Evolutionary conservation across 441 rosid genomes (phyloP), one percentile per base, ranked within the genome.

Genomic region (Populus hybrid): DNA sequence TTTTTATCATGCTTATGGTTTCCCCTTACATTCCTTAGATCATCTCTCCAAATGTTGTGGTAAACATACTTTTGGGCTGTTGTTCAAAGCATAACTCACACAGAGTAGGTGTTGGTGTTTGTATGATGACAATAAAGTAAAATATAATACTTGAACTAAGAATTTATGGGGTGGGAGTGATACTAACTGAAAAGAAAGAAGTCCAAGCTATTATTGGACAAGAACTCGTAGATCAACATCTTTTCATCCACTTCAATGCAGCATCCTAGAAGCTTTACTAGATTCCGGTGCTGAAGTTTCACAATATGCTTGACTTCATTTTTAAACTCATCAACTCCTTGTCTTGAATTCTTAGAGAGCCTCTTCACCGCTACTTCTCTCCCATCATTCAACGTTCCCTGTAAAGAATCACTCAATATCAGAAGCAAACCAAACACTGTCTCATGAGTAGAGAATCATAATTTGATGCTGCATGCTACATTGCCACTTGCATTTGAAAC

Each of bases 381-480:
- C 26, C 91, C 97, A 28, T 91, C 94, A 71, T 78, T 80, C 75
- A 92, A 75, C 64, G 67, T 81, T 7, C 93, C 97, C 97, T 92
- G 85, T 9, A 76, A 81, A 50, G 59, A 50, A 50, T 78, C 53
- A 42, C 53, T 42, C 53, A 42, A 2, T 16, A 16, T 50, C 19
- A 50, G 59, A 50, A 50, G 59, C 59, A 50, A 50, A 50, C 19
- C n/a, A 16, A 4, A 50, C 59, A 50, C 5, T 46, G 59, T 50
- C 19, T 16, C n/a, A 50, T 16, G 59, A 50, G 59, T 50, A 14
- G 59, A 50, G 59, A 50, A 50, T 5, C n/a, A 50, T 16, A 50
- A 6, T 50, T 16, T 42, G 53, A 42, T 42, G 53, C 16, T 11
- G 53, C 53, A 42, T 42, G 0, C 53, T 10, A 42, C 53, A 42